Conservation (phyloP, 208 protist genomes). For the Trypanosoma scelopori region DNA sequence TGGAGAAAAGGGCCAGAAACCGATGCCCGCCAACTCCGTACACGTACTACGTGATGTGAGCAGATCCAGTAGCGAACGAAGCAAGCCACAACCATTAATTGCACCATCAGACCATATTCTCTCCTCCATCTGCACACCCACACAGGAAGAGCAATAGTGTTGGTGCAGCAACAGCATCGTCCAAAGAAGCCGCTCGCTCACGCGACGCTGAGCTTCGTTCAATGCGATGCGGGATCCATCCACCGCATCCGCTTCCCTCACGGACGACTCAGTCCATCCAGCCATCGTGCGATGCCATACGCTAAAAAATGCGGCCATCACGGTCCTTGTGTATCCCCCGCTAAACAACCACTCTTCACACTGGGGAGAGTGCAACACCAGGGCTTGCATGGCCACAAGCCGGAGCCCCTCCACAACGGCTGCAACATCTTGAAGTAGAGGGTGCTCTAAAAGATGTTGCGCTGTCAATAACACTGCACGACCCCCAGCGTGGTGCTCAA, state of each 20-base stretch:
- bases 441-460: conserved; percentile 47
- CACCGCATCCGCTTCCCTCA: conserved; percentile 11
- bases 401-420: conserved; percentile 68
- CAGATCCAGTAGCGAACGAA: conserved; percentile 28
- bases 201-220: background rate
- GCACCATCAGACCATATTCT: background rate
- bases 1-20: conserved; percentile 11
- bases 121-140: background rate
- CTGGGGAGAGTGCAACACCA: conserved; percentile 35
- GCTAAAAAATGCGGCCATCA: conserved; percentile 43
- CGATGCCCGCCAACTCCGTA: conserved; percentile 30
- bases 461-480: conserved; percentile 46
- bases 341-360: conserved; percentile 16
- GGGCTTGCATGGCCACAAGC: conserved; percentile 50
- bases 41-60: conserved; percentile 21
- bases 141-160: conserved; percentile 18
- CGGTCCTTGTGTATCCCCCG: background rate
- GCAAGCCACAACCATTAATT: conserved; percentile 10
- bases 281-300: conserved; percentile 36
- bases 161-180: conserved; percentile 28
- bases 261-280: background rate
- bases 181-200: conserved; percentile 18
- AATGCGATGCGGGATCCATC: conserved; percentile 4
- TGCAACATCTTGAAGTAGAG: conserved; percentile 39
- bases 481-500: conserved; percentile 25